These are phyloP conservation scores for Gynostemma pentaphyllum DNA, from an alignment of 306 rosid species.

Conservation along the genomic window DNA sequence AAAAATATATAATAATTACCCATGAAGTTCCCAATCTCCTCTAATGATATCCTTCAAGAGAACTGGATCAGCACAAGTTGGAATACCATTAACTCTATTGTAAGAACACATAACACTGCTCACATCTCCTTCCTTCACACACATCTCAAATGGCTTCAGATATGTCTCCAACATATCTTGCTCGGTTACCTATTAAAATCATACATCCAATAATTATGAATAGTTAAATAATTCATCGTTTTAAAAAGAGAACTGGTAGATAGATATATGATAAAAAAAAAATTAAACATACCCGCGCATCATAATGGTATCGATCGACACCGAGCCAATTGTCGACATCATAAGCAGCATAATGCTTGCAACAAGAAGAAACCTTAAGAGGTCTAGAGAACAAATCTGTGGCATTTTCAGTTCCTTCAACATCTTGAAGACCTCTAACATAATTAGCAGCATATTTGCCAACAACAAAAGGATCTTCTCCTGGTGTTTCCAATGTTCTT, in stretches of 20 bases:
- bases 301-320: constrained; percentile 58
- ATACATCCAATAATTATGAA: too few relatives aligned
- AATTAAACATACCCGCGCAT: constrained; percentile 43
- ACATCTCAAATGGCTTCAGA: constrained; percentile 68
- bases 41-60: constrained; percentile 61
- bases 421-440: constrained; percentile 63
- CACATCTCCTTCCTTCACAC: constrained; percentile 68
- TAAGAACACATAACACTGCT: constrained; percentile 91
- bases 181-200: constrained; percentile 39
- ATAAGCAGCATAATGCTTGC: constrained; percentile 86
- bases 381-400: constrained; percentile 21
- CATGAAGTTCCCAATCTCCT: constrained; percentile 71
- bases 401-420: constrained; percentile 18
- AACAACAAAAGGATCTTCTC: constrained; percentile 67
- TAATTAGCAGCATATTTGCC: constrained; percentile 46
- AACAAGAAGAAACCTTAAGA: constrained; percentile 82
- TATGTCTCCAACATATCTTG: constrained; percentile 78
- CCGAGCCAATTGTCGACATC: constrained; percentile 73
- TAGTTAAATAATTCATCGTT: too few relatives aligned
- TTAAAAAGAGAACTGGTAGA: too few relatives aligned
- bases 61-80: constrained; percentile 76
- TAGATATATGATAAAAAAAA: background rate
- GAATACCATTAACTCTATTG: constrained; percentile 72
- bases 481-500: constrained; percentile 66
- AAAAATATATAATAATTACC: constrained; percentile 19